Evolutionary conservation across 306 rosid species (phyloP), one percentile per base, ranked within the genome.

Genomic region (Sechiopsis laciniata): DNA sequence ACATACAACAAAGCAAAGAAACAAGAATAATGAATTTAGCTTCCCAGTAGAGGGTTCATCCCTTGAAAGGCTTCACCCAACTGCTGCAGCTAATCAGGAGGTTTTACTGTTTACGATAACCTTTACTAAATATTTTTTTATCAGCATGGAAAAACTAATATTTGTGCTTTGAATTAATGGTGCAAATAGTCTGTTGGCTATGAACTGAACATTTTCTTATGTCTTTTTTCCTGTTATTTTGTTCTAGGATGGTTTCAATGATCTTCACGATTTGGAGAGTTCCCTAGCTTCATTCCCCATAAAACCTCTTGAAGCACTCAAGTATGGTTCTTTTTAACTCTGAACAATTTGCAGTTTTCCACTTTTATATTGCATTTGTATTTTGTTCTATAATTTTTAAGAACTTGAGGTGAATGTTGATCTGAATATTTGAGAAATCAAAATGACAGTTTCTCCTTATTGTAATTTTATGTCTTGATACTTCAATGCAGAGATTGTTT

Each of bases 241-340:
- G 73, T 84, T 79, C 75, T 91, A 95, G 99, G 96, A 89, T 60
- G 91, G 85, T 59, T 83, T 89, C 79, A 80, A 76, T 53, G 87
- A 88, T 82, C 80, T 86, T 82, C 85, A 73, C 81, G 92, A 89
- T 89, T 82, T 95, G 88, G 95, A 86, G 82, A 78, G 82, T 75
- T 94, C 99, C 24, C 82, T 95, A 80, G 84, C 96, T 74, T 87
- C 99, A 74, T 89, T 95, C 81, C 96, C 99, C 42, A 84, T 72
- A 20, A 74, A 74, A 60, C 77, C 77, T 46, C 77, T 74, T 45
- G 77, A 74, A 74, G 77, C 77, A 74, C 77, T 74, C 11, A 74
- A 48, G 77, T 60, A 74, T 14, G 68, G 26, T 24, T 74, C 16
- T 74, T 20, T 69, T 67, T 7, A 45, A 67, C 74, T 69, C 74